Conservation (phyloP, 2,329 filamentous ascomycete genomes). For the Pestalotiopsis sp. region DNA sequence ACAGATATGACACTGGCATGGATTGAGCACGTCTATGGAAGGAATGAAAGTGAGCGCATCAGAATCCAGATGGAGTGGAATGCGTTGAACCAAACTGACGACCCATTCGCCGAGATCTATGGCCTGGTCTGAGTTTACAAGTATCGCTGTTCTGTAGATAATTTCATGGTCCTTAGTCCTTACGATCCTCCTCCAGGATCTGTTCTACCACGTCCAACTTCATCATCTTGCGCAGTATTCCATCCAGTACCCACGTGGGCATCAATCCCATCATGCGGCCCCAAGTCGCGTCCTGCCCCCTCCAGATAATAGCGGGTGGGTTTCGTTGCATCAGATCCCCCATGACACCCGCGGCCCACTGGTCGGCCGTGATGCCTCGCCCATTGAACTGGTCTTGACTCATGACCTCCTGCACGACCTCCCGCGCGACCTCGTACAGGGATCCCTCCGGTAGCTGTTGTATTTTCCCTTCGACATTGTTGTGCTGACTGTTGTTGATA, state of each 20-base stretch:
- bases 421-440: slow-evolving; percentile 23
- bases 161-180: background rate
- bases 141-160: too few species aligned
- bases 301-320: slow-evolving; percentile 26
- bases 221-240: slow-evolving; percentile 24
- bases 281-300: slow-evolving; percentile 21
- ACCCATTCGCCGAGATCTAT: slow-evolving; percentile 21
- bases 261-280: slow-evolving; percentile 19
- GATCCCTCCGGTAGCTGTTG: slow-evolving; percentile 25
- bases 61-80: slow-evolving; percentile 23
- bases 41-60: slow-evolving; percentile 20
- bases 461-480: background rate
- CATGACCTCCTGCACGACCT: slow-evolving; percentile 25
- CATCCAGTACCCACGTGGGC: slow-evolving; percentile 23
- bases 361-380: slow-evolving; percentile 18
- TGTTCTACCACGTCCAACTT: slow-evolving; percentile 25
- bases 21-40: slow-evolving; percentile 20
- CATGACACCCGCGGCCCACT: slow-evolving; percentile 26
- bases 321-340: slow-evolving; percentile 17
- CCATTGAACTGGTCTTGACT: slow-evolving; percentile 19
- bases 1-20: slow-evolving; percentile 23
- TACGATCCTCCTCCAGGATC: slow-evolving; percentile 13
- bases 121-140: background rate
- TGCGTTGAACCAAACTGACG: slow-evolving; percentile 20
- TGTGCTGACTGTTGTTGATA: slow-evolving; percentile 14